Percentiles rank a stretch among this genome's conserved stretches.
Conservation (phyloP, 495 filamentous ascomycete species). For the Podospora comata region DNA sequence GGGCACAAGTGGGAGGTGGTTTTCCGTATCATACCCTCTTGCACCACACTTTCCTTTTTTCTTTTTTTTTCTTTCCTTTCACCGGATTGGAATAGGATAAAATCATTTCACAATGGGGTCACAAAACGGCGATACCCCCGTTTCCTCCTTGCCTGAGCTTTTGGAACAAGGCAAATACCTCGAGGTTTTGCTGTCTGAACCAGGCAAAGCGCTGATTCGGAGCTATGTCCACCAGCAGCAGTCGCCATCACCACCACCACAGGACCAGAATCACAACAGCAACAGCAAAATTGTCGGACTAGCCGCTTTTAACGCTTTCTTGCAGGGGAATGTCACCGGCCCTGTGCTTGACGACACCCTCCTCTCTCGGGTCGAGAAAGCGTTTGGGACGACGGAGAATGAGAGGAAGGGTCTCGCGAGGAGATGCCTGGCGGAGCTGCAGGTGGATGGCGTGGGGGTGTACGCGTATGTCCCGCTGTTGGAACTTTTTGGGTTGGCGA, state of each 20-base stretch:
- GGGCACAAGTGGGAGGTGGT: background rate
- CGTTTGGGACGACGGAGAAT: constrained; percentile 18
- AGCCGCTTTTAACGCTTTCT: constrained; percentile 74
- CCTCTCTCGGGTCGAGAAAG: constrained; percentile 24
- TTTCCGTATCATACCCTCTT: background rate
- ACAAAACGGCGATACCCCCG: background rate
- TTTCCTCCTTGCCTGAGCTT: constrained; percentile 6
- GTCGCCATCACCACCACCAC: constrained; percentile 55
- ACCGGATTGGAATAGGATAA: too few relatives aligned
- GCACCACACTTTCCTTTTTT: background rate
- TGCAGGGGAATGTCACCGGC: constrained; percentile 90
- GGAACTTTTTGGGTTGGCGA: constrained; percentile 76
- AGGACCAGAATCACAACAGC: constrained; percentile 31
- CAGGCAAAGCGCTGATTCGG: constrained; percentile 19
- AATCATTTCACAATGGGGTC: background rate
- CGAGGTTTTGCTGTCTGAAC: constrained; percentile 23
- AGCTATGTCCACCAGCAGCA: background rate
- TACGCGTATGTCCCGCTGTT: constrained; percentile 80
- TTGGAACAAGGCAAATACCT: constrained; percentile 25
- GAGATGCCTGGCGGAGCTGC: constrained; percentile 60
- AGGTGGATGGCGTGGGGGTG: constrained; percentile 78
- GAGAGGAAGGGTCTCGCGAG: constrained; percentile 9
- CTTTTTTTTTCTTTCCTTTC: too few relatives aligned
- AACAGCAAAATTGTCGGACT: constrained; percentile 56
- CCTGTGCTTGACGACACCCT: constrained; percentile 58